Conservation (phyloP, 1,284 basidiomycete genomes). For the Leccinum solheimii region DNA sequence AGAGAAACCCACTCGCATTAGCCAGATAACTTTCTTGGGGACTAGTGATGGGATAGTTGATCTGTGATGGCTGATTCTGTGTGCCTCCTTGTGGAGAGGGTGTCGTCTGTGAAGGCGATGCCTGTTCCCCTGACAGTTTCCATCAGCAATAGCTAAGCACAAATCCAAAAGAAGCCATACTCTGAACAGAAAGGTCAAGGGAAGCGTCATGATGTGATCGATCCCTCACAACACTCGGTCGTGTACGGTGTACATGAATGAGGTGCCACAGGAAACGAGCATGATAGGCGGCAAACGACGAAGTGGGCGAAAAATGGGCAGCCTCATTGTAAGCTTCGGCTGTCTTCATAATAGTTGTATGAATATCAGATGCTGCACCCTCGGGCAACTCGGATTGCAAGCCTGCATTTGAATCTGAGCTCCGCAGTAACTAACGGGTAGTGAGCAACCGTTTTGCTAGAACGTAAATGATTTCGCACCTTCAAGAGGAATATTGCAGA, state of each 20-base stretch:
- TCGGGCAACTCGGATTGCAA: conserved; percentile 51
- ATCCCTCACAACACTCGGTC: conserved; percentile 43
- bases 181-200: conserved; percentile 52
- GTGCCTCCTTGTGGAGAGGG: conserved; percentile 26
- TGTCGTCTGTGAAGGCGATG: conserved; percentile 24
- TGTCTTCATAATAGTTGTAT: conserved; percentile 60
- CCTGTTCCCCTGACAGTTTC: conserved; percentile 22
- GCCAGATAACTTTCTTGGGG: conserved; percentile 24
- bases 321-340: conserved; percentile 75
- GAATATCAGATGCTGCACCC: conserved; percentile 59
- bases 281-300: conserved; percentile 64
- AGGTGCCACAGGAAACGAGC: conserved; percentile 73
- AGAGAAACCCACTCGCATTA: conserved; percentile 20
- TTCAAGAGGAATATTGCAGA: conserved; percentile 74
- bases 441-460: conserved; percentile 13
- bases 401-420: conserved; percentile 52
- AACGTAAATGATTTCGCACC: conserved; percentile 40
- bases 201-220: conserved; percentile 34
- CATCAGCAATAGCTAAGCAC: conserved; percentile 9
- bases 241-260: conserved; percentile 57
- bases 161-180: conserved; percentile 30
- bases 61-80: conserved; percentile 14
- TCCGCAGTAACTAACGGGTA: conserved; percentile 57
- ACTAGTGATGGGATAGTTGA: conserved; percentile 21
- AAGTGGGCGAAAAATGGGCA: conserved; percentile 58